Conservation (phyloP, 257 asterid species). For the Penstemon newberryi region DNA sequence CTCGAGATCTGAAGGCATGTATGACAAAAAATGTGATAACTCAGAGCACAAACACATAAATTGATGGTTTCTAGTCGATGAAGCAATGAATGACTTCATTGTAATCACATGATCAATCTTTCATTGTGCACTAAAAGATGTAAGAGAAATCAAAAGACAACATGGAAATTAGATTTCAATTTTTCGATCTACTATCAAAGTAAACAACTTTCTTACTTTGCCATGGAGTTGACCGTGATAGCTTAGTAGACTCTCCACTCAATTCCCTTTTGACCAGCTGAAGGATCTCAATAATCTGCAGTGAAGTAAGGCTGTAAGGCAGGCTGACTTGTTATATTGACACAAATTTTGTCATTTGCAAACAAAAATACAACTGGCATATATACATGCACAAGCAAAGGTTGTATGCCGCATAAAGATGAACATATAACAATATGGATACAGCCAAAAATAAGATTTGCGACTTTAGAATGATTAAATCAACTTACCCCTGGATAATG, state of each 20-base stretch:
- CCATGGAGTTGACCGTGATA: conserved; percentile 26
- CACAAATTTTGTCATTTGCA: background rate
- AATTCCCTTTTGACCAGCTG: conserved; percentile 79
- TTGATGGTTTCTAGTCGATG: background rate
- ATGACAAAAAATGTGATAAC: background rate
- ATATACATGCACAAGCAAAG: background rate
- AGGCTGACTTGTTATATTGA: conserved; percentile 13
- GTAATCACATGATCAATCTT: background rate
- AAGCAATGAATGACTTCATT: conserved; percentile 1
- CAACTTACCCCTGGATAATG: conserved; percentile 91
- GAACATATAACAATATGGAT: background rate
- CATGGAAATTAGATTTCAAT: background rate
- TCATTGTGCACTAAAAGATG: conserved; percentile 6
- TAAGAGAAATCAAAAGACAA: background rate
- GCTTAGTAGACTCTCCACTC: conserved; percentile 65
- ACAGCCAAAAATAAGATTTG: background rate
- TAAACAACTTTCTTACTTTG: conserved; percentile 31
- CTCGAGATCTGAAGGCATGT: background rate
- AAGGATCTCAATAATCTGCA: conserved; percentile 75
- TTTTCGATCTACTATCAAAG: background rate
- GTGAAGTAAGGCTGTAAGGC: background rate
- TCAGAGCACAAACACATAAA: conserved; percentile 9
- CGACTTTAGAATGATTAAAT: conserved; percentile 12
- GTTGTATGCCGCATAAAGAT: background rate
- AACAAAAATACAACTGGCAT: background rate